phyloP scores from a whole-genome alignment of 208 protist genomes.

The Trypanosoma rangeli region DNA sequence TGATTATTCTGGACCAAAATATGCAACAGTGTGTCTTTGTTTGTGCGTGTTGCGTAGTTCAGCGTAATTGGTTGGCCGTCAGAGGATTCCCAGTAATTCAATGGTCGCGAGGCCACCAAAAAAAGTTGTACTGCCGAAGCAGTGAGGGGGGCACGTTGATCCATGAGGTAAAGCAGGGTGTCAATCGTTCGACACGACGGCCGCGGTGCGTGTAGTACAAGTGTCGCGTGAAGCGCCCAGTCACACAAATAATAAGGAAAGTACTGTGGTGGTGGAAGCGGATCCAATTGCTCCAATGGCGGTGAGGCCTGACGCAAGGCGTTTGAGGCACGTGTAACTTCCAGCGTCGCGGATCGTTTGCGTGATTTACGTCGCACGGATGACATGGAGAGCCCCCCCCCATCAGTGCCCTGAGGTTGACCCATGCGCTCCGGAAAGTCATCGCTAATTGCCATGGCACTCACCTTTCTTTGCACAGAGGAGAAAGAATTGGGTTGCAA shows the following conservation, averaged over 20 bases:
- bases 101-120: conserved; percentile 39
- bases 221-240: conserved; percentile 73
- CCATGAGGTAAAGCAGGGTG: conserved; percentile 60
- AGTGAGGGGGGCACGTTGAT: conserved; percentile 62
- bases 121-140: conserved; percentile 71
- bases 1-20: conserved; percentile 82
- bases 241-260: conserved; percentile 48
- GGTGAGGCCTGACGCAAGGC: neutral
- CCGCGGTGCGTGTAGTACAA: conserved; percentile 59
- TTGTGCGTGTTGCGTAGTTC: conserved; percentile 45
- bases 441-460: neutral
- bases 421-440: neutral
- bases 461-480: neutral
- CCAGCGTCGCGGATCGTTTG: neutral
- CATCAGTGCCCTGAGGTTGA: neutral
- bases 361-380: neutral
- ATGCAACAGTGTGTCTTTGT: conserved; percentile 72
- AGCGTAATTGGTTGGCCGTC: conserved; percentile 24
- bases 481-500: neutral
- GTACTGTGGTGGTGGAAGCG: conserved; percentile 2
- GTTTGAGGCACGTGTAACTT: neutral
- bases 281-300: neutral
- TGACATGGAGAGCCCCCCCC: neutral
- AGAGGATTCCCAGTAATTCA: conserved; percentile 31
- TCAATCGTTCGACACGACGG: conserved; percentile 65